Percentiles rank a stretch among this genome's conserved stretches.
Evolutionary conservation across 768 basidiomycete genomes (phyloP).

Genomic region (Russula griseocarnosa): DNA sequence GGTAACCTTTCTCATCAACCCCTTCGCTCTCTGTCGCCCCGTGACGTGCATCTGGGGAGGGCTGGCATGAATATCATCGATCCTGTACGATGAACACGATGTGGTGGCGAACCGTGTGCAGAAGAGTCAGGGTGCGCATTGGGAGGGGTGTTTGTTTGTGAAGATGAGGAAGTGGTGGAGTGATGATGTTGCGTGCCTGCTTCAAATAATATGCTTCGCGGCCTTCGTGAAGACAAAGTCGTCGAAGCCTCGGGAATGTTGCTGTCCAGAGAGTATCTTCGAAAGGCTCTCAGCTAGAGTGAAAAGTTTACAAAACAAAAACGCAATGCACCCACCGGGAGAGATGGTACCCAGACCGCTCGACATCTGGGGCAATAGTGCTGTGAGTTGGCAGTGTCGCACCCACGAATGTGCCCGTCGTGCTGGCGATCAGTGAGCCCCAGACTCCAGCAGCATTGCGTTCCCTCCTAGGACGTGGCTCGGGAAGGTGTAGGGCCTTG

Average conservation of each 20-base stretch:
- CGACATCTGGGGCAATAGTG: slow-evolving; percentile 53
- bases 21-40: slow-evolving; percentile 32
- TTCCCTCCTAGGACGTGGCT: slow-evolving; percentile 36
- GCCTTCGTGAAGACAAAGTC: background rate
- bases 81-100: slow-evolving; percentile 20
- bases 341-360: slow-evolving; percentile 61
- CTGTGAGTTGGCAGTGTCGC: slow-evolving; percentile 51
- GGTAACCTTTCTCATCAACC: slow-evolving; percentile 32
- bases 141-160: background rate
- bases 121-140: background rate
- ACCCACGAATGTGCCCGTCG: slow-evolving; percentile 56
- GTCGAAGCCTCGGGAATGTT: slow-evolving; percentile 20
- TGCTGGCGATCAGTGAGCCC: slow-evolving; percentile 67
- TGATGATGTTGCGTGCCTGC: background rate
- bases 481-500: slow-evolving; percentile 18
- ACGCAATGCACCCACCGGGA: slow-evolving; percentile 44
- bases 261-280: slow-evolving; percentile 34
- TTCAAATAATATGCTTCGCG: slow-evolving; percentile 29
- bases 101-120: background rate
- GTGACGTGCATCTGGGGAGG: slow-evolving; percentile 34
- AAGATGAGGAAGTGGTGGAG: slow-evolving; percentile 3
- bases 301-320: background rate
- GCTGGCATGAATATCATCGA: slow-evolving; percentile 39
- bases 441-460: slow-evolving; percentile 58
- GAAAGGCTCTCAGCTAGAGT: background rate